Evolutionary conservation across 179 eudicot genomes (phyloP), one percentile per base, ranked within the genome.

Genomic region (Beta lomatogona): DNA sequence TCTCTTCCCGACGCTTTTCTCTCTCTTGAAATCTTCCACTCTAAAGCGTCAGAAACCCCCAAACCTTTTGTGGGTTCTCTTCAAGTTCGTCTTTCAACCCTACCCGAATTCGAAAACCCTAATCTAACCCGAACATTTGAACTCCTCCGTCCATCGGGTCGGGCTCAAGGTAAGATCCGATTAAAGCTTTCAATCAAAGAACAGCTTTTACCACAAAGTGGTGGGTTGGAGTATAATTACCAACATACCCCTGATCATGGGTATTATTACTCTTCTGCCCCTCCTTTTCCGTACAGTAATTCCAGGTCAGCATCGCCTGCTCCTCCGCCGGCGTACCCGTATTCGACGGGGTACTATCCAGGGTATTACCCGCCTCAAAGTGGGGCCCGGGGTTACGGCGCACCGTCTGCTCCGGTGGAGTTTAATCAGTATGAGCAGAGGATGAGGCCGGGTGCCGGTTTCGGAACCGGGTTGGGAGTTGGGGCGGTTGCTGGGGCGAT

Each of bases 331-430:
- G 84, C 84, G 25, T 80, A 81, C 15, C 92, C 86, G 0, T 83
- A 89, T 65, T 67, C 90, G 7, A 45, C 83, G 25, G 88, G 91
- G 13, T 91, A 88, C 65, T 88, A 85, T 74, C 21, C 89, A 0
- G 87, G 88, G 18, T 88, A 84, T 36, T 89, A 85, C 84, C 50
- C 92, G 8, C 80, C 92, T 8, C 80, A 76, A 25, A 36, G 28
- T 36, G 77, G 52, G 65, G 46, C 50, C 64, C 21, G 77, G 65
- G 36, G 48, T 11, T 85, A 83, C 5, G 90, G 91, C 0, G 89
- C 89, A 67, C 95, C 97, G 3, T 88, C 91, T 19, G 97, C 97
- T 4, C 97, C 97, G 2, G 90, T 91, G 54, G 97, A 90, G 44
- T 82, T 72, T 45, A 45, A 79, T 59, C 90, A 63, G 11, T 75